phyloP scores from a whole-genome alignment of 441 rosid species.

The Corymbia citriodora region DNA sequence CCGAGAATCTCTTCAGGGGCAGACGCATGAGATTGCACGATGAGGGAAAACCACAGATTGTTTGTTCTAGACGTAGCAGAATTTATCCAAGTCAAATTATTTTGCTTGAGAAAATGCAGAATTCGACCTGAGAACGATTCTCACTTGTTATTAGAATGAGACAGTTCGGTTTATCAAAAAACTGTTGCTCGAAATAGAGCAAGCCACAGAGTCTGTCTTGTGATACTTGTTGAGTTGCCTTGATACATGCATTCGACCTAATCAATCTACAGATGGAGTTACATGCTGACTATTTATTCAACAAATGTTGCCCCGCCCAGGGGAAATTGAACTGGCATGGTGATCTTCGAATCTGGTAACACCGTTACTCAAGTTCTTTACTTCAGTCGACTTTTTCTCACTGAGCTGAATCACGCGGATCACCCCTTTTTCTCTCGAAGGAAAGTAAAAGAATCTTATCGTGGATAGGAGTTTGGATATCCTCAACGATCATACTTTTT shows the following conservation, averaged over 20 bases:
- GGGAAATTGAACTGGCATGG: not conserved
- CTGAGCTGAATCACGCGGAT: rapidly evolving
- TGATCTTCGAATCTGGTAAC: not conserved
- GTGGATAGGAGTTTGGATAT: not conserved
- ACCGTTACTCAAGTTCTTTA: not conserved
- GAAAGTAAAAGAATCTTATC: not conserved
- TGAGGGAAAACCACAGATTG: not conserved
- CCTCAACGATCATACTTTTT: not conserved
- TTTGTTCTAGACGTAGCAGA: not conserved
- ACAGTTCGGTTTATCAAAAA: not conserved
- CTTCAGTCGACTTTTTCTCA: not conserved
- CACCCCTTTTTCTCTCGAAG: not conserved
- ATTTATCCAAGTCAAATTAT: not conserved
- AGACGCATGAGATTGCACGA: not conserved
- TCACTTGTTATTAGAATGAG: not conserved
- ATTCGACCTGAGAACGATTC: not conserved
- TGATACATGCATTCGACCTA: not conserved
- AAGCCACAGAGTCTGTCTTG: not conserved
- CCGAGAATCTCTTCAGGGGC: not conserved
- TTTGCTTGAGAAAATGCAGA: not conserved
- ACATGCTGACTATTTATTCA: not conserved
- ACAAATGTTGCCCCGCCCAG: not conserved
- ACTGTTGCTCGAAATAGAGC: not conserved
- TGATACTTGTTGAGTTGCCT: not conserved
- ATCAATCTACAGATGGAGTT: not conserved